phyloP scores from a whole-genome alignment of 495 filamentous ascomycete genomes.

The Lasiosphaeria hispida region DNA sequence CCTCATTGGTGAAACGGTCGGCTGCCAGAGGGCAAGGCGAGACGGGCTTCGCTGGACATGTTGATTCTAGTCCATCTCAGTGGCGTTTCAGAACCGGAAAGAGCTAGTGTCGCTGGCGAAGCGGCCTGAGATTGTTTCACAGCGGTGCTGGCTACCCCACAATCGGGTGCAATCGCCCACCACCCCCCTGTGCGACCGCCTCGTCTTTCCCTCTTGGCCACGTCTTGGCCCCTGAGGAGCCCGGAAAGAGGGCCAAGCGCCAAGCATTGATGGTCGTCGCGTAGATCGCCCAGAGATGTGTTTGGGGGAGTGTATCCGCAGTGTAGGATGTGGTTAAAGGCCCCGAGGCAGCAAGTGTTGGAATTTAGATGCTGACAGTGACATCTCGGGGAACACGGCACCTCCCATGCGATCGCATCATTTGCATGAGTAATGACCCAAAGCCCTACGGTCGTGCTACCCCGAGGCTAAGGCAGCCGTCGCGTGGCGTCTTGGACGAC shows the following conservation, averaged over 20 bases:
- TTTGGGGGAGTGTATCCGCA: not conserved
- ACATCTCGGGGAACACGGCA: too few species aligned
- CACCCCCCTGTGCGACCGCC: not conserved
- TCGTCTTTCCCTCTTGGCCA: not conserved
- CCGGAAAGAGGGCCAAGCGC: constrained; percentile 1
- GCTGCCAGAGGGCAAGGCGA: too few species aligned
- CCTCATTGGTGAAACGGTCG: too few species aligned
- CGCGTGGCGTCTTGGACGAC: too few species aligned
- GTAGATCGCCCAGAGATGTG: constrained; percentile 2
- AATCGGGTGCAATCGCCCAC: not conserved
- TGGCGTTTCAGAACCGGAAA: constrained; percentile 6
- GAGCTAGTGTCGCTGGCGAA: not conserved
- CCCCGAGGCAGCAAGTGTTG: too few species aligned
- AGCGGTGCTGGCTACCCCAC: not conserved
- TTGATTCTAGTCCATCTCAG: not conserved
- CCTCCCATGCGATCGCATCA: too few species aligned
- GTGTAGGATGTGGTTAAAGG: too few species aligned
- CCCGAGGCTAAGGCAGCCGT: too few species aligned
- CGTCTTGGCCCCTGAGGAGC: not conserved
- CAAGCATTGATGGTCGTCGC: not conserved
- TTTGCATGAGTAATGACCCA: too few species aligned
- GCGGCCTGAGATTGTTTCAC: not conserved
- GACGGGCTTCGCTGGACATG: too few species aligned
- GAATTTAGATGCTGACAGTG: too few species aligned
- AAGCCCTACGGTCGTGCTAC: too few species aligned